Base-by-base conservation (phyloP, 768 basidiomycete genomes). In the Fomitopsis pulvina region DNA sequence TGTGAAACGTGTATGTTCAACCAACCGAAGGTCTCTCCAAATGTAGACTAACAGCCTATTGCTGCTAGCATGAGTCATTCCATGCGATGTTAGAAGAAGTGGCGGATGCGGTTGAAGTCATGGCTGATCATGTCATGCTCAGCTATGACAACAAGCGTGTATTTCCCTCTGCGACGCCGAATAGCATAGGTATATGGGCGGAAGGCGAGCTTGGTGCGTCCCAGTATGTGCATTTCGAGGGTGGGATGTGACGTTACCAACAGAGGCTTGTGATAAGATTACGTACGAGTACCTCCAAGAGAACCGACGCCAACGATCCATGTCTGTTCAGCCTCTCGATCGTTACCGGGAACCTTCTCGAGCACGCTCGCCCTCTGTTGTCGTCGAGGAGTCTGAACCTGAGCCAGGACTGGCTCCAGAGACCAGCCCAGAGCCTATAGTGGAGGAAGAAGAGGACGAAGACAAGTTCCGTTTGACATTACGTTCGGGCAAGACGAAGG, bases 141-240 rank as follows among this genome's bases (percentile, higher is more conserved):
- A 81, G 67, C 7, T 78, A 81, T 51, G 71, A 80, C 25, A 74
- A 78, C 32, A 78, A 74, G 47, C 83, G 79, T 2, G 69, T 92
- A 37, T 89, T 81, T 59, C 71, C 84, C 10, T 86, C 83, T 12
- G 78, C 81, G 2, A 83, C 83, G 0, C 87, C 88, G 0, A 69
- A 77, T 29, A 75, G 77, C 16, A 71, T 91, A 40, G 73, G 71
- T 12, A 77, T 90, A 14, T 87, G 85, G 81, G 74, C 72, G 3
- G 77, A 83, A 51, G 83, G 78, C 25, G 78, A 83, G 37, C 67
- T 91, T 21, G 77, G 87, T 87, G 39, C 4, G 56, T 30, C 7
- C 1, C 21, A 28, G 25, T 42, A 29, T 5, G 41, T 9, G 4
- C 18, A 8, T 16, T 25, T 9, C 28, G 5, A 11, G 18, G 26